Base-by-base conservation (phyloP, 2,329 filamentous ascomycete species). In the Fusarium sp. region DNA sequence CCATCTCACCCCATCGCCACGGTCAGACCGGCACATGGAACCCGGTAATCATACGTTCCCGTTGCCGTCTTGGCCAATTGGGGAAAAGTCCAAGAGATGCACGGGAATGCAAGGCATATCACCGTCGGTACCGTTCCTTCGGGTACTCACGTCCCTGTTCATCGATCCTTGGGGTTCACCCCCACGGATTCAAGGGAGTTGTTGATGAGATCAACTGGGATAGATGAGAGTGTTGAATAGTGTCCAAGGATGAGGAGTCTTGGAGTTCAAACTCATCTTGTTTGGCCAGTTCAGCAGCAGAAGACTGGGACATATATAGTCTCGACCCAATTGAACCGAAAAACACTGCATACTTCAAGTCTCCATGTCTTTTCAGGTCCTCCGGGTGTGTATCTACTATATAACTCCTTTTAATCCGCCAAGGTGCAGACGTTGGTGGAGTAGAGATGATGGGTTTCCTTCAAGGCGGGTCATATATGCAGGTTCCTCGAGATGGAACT, bases 1-100 rank as follows among this genome's bases (percentile, higher is more conserved):
- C 51, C 51, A 17, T 36, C 29, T 56, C 51, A 36, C 51, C 46
- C 51, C 51, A 36, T 36, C 9, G 14, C 51, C 51, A 55, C 31
- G 12, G 12, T 24, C 20, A 29, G 33, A 36, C 31, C 51, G 51
- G 51, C 29, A 36, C 31, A 56, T 22, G 12, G 31, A 56, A 56
- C 51, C 51, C 51, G n/a, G 51, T 17, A 6, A 36, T 36, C 51
- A 24, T 35, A 56, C 31, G 51, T 36, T 36, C 5, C 20, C 1
- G 16, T 56, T 56, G 31, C 5, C 31, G 31, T 16, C 29, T 24
- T 22, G 33, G 31, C 51, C 29, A 56, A 36, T 35, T 22, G 51
- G 33, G 12, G 20, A 36, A 56, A 12, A 7, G 31, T 22, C 5
- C 31, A 22, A 51, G 29, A 56, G 51, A 35, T 56, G 27, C 46